Conservation (phyloP, 257 asterid genomes). For the Lycium barbarum region DNA sequence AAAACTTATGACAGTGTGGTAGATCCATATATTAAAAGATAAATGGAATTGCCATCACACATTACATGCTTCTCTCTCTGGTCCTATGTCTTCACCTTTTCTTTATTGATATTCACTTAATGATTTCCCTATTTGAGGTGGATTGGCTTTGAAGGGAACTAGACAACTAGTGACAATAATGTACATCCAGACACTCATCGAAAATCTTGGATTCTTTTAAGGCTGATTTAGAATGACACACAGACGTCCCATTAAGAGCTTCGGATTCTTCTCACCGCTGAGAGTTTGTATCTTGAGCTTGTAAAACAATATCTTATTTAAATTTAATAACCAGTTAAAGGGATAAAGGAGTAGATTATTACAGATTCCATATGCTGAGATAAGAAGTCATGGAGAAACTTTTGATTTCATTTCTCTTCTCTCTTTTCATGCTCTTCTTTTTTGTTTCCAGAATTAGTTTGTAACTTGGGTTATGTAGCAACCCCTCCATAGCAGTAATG, state of each 20-base stretch:
- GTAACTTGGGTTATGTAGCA: neutral
- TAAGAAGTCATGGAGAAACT: conserved; percentile 23
- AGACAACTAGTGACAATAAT: neutral
- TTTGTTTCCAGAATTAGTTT: neutral
- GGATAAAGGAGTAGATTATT: neutral
- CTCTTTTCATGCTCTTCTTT: conserved; percentile 5
- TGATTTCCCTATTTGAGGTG: conserved; percentile 6
- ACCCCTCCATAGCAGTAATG: neutral
- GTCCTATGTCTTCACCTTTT: neutral
- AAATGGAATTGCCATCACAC: neutral
- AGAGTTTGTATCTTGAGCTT: neutral
- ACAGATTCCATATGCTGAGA: neutral
- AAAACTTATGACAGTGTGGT: neutral
- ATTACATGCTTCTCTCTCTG: conserved; percentile 5
- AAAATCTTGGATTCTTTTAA: neutral
- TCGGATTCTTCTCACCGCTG: neutral
- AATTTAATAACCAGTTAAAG: conserved; percentile 17
- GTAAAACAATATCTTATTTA: neutral
- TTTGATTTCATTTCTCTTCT: conserved; percentile 4
- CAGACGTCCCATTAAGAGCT: neutral
- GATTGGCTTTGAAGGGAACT: conserved; percentile 23
- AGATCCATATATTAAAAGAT: conserved; percentile 20
- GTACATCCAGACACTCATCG: neutral
- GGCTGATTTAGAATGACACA: conserved; percentile 12
- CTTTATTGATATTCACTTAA: neutral